Evolutionary conservation across 805 yeast genomes (phyloP).

Genomic region (Allodekkera sacchari): DNA sequence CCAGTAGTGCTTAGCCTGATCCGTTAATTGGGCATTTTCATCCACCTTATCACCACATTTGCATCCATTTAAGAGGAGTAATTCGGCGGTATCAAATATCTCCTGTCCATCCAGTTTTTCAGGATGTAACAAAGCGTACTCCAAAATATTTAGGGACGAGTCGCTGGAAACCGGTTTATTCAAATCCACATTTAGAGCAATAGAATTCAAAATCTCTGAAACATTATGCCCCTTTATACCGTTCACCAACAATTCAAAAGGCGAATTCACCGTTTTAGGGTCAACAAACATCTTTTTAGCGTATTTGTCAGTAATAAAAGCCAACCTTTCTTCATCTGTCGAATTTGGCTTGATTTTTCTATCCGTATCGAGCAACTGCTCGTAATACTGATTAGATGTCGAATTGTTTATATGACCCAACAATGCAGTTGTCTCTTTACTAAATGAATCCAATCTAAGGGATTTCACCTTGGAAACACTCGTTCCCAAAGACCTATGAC

Average conservation of each 20-base stretch:
- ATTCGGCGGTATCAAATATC: slow-evolving; percentile 45
- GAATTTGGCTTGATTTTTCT: slow-evolving; percentile 27
- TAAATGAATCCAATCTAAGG: slow-evolving; percentile 62
- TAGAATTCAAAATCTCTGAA: slow-evolving; percentile 31
- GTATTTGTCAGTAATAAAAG: slow-evolving; percentile 64
- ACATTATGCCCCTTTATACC: slow-evolving; percentile 45
- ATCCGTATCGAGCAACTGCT: slow-evolving; percentile 25
- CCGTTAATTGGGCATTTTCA: slow-evolving; percentile 30
- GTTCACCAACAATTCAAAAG: slow-evolving; percentile 30
- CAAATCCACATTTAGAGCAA: slow-evolving; percentile 42
- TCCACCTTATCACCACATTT: slow-evolving; percentile 30
- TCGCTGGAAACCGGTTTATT: slow-evolving; percentile 29
- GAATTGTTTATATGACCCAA: slow-evolving; percentile 46
- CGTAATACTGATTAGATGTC: slow-evolving; percentile 53
- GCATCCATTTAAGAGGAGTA: slow-evolving; percentile 49
- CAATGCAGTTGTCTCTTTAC: slow-evolving; percentile 50
- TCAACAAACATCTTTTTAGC: slow-evolving; percentile 38
- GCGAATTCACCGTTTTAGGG: slow-evolving; percentile 13
- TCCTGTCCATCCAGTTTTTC: slow-evolving; percentile 9
- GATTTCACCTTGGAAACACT: slow-evolving; percentile 75
- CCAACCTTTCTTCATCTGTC: slow-evolving; percentile 38
- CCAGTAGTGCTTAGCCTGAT: slow-evolving; percentile 51
- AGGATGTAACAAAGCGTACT: slow-evolving; percentile 43
- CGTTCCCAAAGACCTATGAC: slow-evolving; percentile 81
- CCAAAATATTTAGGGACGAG: slow-evolving; percentile 28